phyloP scores from a whole-genome alignment of 164 flowering plant genomes.

The Umbellularia californica region DNA sequence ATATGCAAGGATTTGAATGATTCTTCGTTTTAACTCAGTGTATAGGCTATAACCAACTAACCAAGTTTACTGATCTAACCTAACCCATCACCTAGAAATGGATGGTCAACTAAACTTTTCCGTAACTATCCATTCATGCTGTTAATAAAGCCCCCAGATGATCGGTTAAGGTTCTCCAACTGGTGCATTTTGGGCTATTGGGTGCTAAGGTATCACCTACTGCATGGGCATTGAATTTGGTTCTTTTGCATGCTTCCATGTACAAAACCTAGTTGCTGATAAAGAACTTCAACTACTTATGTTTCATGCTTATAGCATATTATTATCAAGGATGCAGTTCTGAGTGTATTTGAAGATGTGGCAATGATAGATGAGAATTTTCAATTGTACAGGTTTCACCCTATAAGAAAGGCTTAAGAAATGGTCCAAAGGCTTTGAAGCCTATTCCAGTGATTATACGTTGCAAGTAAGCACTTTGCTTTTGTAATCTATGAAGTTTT shows the following conservation, averaged over 20 bases:
- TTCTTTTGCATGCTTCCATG: background rate
- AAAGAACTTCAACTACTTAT: background rate
- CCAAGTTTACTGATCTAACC: too few species aligned
- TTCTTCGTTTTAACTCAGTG: too few species aligned
- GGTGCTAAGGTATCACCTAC: too few species aligned
- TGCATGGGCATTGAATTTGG: background rate
- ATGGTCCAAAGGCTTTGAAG: constrained; percentile 89
- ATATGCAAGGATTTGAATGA: too few species aligned
- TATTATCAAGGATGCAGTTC: background rate
- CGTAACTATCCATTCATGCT: too few species aligned
- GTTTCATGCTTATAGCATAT: too few species aligned
- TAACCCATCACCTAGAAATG: too few species aligned
- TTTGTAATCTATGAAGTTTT: background rate
- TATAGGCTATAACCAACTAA: too few species aligned
- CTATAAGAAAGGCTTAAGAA: constrained; percentile 78
- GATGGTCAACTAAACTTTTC: too few species aligned
- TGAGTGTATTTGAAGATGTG: constrained; percentile 1
- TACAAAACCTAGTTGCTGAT: background rate
- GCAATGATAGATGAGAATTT: background rate
- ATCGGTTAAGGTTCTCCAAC: too few species aligned
- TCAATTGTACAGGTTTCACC: constrained; percentile 47
- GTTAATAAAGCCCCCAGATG: too few species aligned
- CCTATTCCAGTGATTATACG: constrained; percentile 79
- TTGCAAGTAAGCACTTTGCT: constrained; percentile 57
- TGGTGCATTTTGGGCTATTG: too few species aligned